phyloP scores from a whole-genome alignment of 768 basidiomycete genomes.

The Hypholoma sublateritium region DNA sequence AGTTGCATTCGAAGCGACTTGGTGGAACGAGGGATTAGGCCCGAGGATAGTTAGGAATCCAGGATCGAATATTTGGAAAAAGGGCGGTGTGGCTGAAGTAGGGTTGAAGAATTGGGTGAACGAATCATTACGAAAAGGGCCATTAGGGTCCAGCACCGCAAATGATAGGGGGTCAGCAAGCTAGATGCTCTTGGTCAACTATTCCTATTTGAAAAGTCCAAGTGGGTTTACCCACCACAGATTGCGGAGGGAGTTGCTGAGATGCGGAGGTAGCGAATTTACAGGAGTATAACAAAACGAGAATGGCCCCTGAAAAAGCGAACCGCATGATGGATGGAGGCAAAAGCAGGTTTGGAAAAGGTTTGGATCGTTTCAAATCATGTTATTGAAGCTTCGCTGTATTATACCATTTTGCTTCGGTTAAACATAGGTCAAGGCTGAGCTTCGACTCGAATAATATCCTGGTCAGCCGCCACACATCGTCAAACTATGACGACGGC shows the following conservation, averaged over 20 bases:
- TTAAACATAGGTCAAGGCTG: no score
- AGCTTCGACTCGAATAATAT: no score
- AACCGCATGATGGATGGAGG: no score
- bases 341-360: no score
- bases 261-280: conserved; percentile 4
- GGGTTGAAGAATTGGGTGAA: conserved; percentile 45
- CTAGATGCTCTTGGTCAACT: conserved; percentile 27
- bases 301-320: background rate
- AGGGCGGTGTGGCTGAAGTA: conserved; percentile 47
- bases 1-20: conserved; percentile 58
- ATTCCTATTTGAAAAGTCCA: background rate
- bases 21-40: conserved; percentile 49
- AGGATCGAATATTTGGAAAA: conserved; percentile 54
- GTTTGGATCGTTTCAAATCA: no score
- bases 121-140: conserved; percentile 34
- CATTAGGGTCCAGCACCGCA: conserved; percentile 49
- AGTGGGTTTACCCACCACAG: conserved; percentile 24
- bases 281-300: background rate
- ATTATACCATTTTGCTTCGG: no score
- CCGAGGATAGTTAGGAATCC: conserved; percentile 65
- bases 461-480: no score
- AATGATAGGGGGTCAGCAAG: conserved; percentile 50
- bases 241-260: conserved; percentile 26
- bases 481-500: no score
- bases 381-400: no score